These are phyloP conservation scores for Persicaria maculosa DNA, from an alignment of 148 eudicot species.

Conservation along the genomic window DNA sequence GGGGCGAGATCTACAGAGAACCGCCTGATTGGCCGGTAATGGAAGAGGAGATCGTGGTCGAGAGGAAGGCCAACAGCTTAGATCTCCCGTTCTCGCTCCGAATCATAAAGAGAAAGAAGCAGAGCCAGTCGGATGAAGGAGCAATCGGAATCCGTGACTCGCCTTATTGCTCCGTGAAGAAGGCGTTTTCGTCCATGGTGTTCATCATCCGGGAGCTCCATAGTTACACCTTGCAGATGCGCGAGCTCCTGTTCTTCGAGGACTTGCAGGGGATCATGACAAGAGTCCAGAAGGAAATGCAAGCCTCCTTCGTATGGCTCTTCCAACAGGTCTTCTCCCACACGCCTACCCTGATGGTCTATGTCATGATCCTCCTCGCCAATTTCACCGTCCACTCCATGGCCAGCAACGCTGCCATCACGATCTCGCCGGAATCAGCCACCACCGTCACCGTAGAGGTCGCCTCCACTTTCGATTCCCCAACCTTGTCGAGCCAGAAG, in stretches of 20 bases:
- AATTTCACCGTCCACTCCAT: slow-evolving; percentile 53
- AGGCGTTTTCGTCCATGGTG: slow-evolving; percentile 88
- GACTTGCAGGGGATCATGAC: slow-evolving; percentile 61
- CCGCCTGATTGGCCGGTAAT: slow-evolving; percentile 12
- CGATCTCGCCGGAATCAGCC: neutral
- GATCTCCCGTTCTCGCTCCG: slow-evolving; percentile 12
- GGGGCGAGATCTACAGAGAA: slow-evolving; percentile 13
- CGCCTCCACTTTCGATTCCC: neutral
- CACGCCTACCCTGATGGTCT: slow-evolving; percentile 80
- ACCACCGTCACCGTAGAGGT: neutral
- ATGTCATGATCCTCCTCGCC: slow-evolving; percentile 74
- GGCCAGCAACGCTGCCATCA: slow-evolving; percentile 4
- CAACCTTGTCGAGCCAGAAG: slow-evolving; percentile 12
- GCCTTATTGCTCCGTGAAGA: slow-evolving; percentile 18
- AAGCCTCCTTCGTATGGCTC: slow-evolving; percentile 85
- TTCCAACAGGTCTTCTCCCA: slow-evolving; percentile 82
- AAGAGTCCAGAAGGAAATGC: slow-evolving; percentile 67
- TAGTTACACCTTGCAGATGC: slow-evolving; percentile 51
- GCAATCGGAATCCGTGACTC: neutral
- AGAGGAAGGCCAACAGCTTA: slow-evolving; percentile 10
- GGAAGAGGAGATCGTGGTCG: neutral
- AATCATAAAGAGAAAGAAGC: slow-evolving; percentile 7
- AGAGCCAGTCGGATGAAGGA: slow-evolving; percentile 4
- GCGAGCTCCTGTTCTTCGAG: slow-evolving; percentile 50
- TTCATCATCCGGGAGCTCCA: slow-evolving; percentile 80